A percentile compares a stretch with the other conserved stretches of the same genome.
These are phyloP conservation scores for Leucocoprinus birnbaumii DNA, from an alignment of 768 basidiomycete genomes.

Conservation along the genomic window DNA sequence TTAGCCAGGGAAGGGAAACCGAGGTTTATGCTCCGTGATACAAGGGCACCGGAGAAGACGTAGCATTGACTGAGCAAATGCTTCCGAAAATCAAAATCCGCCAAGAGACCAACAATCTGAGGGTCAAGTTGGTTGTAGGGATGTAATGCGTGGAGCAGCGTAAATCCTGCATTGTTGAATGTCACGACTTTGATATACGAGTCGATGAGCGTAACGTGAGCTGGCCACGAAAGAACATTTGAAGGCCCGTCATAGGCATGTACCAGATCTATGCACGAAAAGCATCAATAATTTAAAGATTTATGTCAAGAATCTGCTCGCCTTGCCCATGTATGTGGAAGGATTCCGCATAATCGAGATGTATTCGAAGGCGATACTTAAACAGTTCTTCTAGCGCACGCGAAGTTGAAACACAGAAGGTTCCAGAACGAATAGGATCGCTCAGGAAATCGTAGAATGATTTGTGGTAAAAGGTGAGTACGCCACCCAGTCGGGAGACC, in stretches of 20 bases:
- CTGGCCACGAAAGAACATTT: not conserved
- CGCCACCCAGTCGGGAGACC: not conserved
- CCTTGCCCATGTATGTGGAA: not conserved
- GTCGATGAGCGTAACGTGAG: not conserved
- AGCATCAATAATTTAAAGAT: no score
- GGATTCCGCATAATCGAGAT: not conserved
- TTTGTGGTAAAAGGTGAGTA: not conserved
- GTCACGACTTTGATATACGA: not conserved
- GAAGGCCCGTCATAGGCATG: not conserved
- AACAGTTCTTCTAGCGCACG: not conserved
- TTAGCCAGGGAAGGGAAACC: not conserved
- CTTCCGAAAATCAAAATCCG: not conserved
- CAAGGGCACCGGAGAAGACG: no score
- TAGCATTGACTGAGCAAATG: not conserved
- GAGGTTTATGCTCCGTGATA: not conserved
- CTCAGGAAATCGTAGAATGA: conserved; percentile 7
- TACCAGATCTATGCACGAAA: not conserved
- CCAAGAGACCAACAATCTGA: not conserved
- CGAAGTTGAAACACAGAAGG: not conserved
- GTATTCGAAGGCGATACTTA: not conserved
- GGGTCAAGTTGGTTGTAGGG: not conserved
- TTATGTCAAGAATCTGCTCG: not conserved
- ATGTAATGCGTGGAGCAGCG: not conserved
- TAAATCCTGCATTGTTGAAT: not conserved
- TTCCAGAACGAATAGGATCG: not conserved